phyloP scores from a whole-genome alignment of 768 basidiomycete genomes.

The Termitomyces sp. region DNA sequence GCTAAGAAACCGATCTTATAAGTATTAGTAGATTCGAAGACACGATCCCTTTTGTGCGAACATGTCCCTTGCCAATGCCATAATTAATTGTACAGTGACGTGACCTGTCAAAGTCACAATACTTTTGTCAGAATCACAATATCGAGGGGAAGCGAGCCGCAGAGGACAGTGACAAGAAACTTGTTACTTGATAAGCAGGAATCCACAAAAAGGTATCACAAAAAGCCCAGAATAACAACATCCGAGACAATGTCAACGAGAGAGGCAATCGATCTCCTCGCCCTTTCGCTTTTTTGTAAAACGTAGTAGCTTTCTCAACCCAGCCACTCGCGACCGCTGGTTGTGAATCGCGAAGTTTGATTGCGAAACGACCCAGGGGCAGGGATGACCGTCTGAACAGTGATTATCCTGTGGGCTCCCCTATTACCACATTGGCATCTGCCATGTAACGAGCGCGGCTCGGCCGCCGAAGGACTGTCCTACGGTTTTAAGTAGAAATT shows the following conservation, averaged over 20 bases:
- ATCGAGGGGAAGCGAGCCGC: background rate
- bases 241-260: background rate
- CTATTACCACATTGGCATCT: constrained; percentile 36
- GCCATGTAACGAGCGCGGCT: constrained; percentile 37
- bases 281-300: constrained; percentile 43
- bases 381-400: constrained; percentile 27
- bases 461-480: constrained; percentile 38
- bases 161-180: no score
- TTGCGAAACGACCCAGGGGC: constrained; percentile 29
- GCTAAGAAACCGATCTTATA: background rate
- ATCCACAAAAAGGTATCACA: constrained; percentile 4
- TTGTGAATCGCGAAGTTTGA: constrained; percentile 31
- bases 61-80: constrained; percentile 1
- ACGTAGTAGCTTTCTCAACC: constrained; percentile 33
- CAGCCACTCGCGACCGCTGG: constrained; percentile 23
- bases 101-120: constrained; percentile 12
- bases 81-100: constrained; percentile 11
- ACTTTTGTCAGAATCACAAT: constrained; percentile 4
- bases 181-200: constrained; percentile 1
- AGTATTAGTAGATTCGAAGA: constrained; percentile 4
- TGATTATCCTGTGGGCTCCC: constrained; percentile 37
- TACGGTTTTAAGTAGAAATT: constrained; percentile 39
- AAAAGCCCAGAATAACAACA: constrained; percentile 1
- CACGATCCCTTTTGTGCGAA: constrained; percentile 11
- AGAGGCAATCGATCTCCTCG: constrained; percentile 8